phyloP scores from a whole-genome alignment of 805 yeast species.

The Metahyphopichia silvanorum region DNA sequence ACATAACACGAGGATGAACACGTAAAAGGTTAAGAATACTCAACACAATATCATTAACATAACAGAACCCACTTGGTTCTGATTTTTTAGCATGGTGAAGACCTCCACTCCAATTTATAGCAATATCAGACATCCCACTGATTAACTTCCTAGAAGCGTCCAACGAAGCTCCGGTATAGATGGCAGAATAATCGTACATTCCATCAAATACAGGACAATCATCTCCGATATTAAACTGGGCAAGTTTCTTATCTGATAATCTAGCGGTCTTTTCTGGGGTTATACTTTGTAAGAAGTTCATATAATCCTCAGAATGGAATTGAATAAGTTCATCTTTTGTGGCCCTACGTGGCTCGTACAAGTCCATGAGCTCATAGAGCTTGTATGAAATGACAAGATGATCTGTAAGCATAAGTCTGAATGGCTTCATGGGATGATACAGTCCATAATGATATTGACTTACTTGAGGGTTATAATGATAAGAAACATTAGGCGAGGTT shows the following conservation, averaged over 20 bases:
- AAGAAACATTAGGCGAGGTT: conserved; percentile 63
- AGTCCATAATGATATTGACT: conserved; percentile 87
- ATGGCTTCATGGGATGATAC: conserved; percentile 98
- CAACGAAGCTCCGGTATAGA: conserved; percentile 90
- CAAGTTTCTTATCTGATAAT: conserved; percentile 52
- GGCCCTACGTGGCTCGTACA: conserved; percentile 80
- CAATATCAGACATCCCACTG: conserved; percentile 86
- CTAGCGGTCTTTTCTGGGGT: conserved; percentile 72
- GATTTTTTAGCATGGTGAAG: conserved; percentile 93
- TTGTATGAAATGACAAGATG: conserved; percentile 84
- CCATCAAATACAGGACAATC: conserved; percentile 97
- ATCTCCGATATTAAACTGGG: conserved; percentile 84
- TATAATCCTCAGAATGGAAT: conserved; percentile 86
- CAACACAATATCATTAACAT: conserved; percentile 88
- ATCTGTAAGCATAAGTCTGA: conserved; percentile 89
- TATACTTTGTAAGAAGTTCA: conserved; percentile 69
- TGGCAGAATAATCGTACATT: conserved; percentile 81
- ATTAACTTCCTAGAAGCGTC: conserved; percentile 88
- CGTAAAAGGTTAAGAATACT: conserved; percentile 81
- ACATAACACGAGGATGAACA: conserved; percentile 88
- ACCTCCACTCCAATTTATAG: conserved; percentile 96
- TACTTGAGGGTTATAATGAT: conserved; percentile 82
- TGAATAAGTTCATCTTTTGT: conserved; percentile 72
- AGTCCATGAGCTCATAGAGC: conserved; percentile 84
- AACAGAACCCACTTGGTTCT: conserved; percentile 95